phyloP scores from a whole-genome alignment of 805 yeast species.

The Hemisphaericaspora nanyangensis region DNA sequence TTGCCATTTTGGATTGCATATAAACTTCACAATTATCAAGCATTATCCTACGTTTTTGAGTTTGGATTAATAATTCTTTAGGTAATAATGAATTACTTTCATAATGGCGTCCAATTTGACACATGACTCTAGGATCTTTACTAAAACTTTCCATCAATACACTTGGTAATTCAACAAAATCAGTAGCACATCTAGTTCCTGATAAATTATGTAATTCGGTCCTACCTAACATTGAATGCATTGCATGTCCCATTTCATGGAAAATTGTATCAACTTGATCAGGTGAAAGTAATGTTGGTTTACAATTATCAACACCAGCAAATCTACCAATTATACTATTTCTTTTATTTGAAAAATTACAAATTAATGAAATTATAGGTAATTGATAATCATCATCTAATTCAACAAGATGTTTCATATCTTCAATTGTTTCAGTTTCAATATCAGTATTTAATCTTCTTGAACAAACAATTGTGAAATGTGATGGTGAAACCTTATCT shows the following conservation, averaged over 20 bases:
- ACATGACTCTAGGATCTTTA: constrained; percentile 70
- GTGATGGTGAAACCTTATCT: constrained; percentile 82
- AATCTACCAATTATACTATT: constrained; percentile 24
- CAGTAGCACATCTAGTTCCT: constrained; percentile 94
- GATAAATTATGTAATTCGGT: constrained; percentile 87
- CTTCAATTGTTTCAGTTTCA: constrained; percentile 24
- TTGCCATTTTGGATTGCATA: constrained; percentile 87
- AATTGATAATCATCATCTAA: constrained; percentile 58
- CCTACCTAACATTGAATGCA: constrained; percentile 95
- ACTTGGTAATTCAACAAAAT: constrained; percentile 94
- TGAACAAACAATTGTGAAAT: constrained; percentile 94
- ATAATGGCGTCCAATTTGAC: constrained; percentile 68
- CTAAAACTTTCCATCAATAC: constrained; percentile 96
- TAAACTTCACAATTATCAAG: constrained; percentile 70
- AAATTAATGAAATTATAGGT: constrained; percentile 86
- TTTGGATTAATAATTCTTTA: constrained; percentile 42
- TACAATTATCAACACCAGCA: constrained; percentile 15
- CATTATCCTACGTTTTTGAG: constrained; percentile 48
- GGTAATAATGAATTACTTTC: constrained; percentile 63
- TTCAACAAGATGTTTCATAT: constrained; percentile 24
- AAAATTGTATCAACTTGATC: constrained; percentile 89
- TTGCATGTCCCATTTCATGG: constrained; percentile 99
- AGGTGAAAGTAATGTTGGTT: constrained; percentile 58
- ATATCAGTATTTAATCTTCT: constrained; percentile 59
- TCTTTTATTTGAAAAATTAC: constrained; percentile 55